Evolutionary conservation across 768 basidiomycete genomes (phyloP), one percentile per base, ranked within the genome.

Genomic region (Hemileccinum impolitum): DNA sequence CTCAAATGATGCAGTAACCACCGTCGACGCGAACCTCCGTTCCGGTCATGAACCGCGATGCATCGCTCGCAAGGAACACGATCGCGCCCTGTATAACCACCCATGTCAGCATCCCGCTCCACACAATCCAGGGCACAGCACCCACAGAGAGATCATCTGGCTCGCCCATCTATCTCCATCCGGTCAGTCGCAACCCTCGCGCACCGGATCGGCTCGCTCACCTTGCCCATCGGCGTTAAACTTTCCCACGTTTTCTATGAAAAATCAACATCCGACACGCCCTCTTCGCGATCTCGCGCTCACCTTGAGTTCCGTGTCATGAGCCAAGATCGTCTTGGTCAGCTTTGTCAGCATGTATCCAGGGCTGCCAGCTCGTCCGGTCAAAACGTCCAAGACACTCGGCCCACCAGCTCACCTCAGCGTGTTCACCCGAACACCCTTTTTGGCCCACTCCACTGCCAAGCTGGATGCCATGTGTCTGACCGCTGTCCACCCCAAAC

Each of bases 271-370:
- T 43, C 39, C 8, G 21, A 38, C 18, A 12, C 1, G 7, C 2
- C 2, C 11, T n/a, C 23, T 11, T 11, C 8, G 8, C 31, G 32
- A n/a, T 15, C 26, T 12, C 18, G 12, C 1, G 9, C 69, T 50
- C 50, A 87, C 89, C 78, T 87, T 85, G 32, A 95, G 76, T 54
- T 86, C 87, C 8, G 72, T 72, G 59, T 95, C 79, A 51, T 81
- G 77, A 48, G 85, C 81, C 39, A 96, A 68, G 58, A 97, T 85
- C 13, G 86, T 85, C 63, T 77, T 84, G 3, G 93, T 95, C 49
- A 98, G 75, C 68, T 89, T 85, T 7, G 94, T 96, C 50, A 91
- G 70, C 84, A 95, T 95, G 73, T 98, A 98, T 9, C 95, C 94
- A 18, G 93, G 92, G 58, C 90, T 91, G 54, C 37, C 50, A 47